phyloP scores from a whole-genome alignment of 768 basidiomycete species.

The Boletus pseudopeckii region DNA sequence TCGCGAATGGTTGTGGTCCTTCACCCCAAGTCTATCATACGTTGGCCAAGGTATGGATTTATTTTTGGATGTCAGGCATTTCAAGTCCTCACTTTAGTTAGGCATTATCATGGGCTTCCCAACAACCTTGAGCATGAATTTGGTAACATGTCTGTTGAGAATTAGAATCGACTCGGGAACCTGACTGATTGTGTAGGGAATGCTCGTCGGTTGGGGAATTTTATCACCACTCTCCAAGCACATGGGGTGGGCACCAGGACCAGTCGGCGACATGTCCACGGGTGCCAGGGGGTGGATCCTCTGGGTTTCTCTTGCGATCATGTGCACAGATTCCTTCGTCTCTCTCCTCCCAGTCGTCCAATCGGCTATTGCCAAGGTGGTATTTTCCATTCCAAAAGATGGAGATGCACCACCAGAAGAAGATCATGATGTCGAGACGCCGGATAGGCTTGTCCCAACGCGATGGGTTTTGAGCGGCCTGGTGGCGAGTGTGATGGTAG shows the following conservation, averaged over 20 bases:
- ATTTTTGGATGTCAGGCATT: not conserved
- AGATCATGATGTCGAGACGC: constrained; percentile 69
- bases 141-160: constrained; percentile 44
- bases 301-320: constrained; percentile 94
- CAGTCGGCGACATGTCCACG: constrained; percentile 79
- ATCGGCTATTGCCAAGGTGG: constrained; percentile 44
- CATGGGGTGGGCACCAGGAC: constrained; percentile 89
- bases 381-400: constrained; percentile 29
- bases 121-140: constrained; percentile 89
- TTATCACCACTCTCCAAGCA: constrained; percentile 85
- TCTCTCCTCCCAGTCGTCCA: constrained; percentile 75
- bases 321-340: constrained; percentile 89
- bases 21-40: constrained; percentile 88
- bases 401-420: constrained; percentile 20
- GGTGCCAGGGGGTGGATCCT: constrained; percentile 96
- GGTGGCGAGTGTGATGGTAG: constrained; percentile 54
- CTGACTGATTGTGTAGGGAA: constrained; percentile 53
- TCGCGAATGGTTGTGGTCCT: constrained; percentile 87
- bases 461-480: constrained; percentile 77
- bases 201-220: constrained; percentile 95
- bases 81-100: constrained; percentile 23
- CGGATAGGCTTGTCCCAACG: constrained; percentile 76
- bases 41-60: constrained; percentile 73
- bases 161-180: not conserved
- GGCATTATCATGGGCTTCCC: constrained; percentile 98